phyloP scores from a whole-genome alignment of 140 eudicot genomes.

The Senecio squalidus region DNA sequence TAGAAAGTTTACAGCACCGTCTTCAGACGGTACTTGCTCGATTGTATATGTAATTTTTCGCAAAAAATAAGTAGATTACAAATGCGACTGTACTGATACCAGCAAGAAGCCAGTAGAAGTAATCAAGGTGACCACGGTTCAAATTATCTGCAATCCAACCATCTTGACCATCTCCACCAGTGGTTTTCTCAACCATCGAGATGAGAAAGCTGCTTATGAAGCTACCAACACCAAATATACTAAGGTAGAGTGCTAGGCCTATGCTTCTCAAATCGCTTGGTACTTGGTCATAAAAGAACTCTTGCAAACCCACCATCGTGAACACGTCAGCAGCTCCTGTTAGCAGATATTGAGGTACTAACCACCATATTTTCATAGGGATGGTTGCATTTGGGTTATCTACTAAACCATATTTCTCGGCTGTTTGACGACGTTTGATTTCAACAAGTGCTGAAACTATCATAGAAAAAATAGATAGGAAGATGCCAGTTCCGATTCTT shows the following conservation, averaged over 20 bases:
- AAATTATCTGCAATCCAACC: conserved; percentile 42
- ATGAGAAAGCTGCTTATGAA: conserved; percentile 40
- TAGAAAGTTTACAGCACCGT: not conserved
- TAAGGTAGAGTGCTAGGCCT: conserved; percentile 38
- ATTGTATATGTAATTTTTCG: conserved; percentile 29
- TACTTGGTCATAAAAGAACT: conserved; percentile 44
- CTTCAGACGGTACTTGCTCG: conserved; percentile 19
- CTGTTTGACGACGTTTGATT: conserved; percentile 37
- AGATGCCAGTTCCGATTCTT: conserved; percentile 43
- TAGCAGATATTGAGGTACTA: conserved; percentile 38
- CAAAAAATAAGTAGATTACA: conserved; percentile 23
- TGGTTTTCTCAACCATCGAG: conserved; percentile 28
- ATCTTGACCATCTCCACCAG: conserved; percentile 37
- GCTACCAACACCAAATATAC: conserved; percentile 44
- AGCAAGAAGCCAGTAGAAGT: conserved; percentile 42
- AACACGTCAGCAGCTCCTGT: conserved; percentile 35
- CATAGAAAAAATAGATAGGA: conserved; percentile 33
- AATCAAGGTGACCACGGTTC: conserved; percentile 43
- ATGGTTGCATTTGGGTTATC: conserved; percentile 32
- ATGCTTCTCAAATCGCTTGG: conserved; percentile 39
- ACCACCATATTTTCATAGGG: conserved; percentile 47
- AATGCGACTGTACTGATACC: conserved; percentile 25
- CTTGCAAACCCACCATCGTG: conserved; percentile 46
- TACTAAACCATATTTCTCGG: conserved; percentile 28
- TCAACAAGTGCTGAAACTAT: conserved; percentile 36